Base-by-base conservation (phyloP, 345 rosid species). In the Syzygium oleosum region DNA sequence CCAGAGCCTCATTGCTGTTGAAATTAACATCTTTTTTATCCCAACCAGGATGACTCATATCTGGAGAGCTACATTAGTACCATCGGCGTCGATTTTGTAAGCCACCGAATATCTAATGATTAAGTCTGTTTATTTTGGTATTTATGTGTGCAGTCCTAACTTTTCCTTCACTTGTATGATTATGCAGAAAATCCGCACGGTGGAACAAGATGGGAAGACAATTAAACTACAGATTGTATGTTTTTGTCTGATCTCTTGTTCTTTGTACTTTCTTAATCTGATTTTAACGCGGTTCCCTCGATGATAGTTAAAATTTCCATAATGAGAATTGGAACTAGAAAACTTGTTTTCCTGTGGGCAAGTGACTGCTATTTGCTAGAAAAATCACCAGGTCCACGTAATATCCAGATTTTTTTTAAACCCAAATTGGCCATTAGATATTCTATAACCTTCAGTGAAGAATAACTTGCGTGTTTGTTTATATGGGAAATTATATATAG, bases 51-150 rank as follows among this genome's bases (percentile, higher is more conserved):
- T 89, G 99, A 96, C 93, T 96, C 98, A 1, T 97, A 97, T 88
- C 91, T 95, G 92, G 99, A 97, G 88, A 96, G 98, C 92, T 96
- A 96, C 87, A 97, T 95, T 88, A 96, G 99, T 90, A 97, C 98
- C 51, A 96, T 95, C 73, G 99, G 99, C 49, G 98, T 97, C 58
- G 99, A 96, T 90, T 95, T 97, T 91, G 99, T 95, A 92, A 96
- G 98, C 68, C 84, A 87, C 51, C 43, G 31, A 73, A 52, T 65
- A 27, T 68, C 43, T 22, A 7, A 31, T 38, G 25, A 46, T 68
- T 58, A 12, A 46, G n/a, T 73, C 55, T 87, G n/a, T 84, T 79
- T 34, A 6, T 9, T 41, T 84, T n/a, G 77, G 86, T 15, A 84
- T 55, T 52, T 14, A 46, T 22, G 41, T 83, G 27, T 52, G 85